phyloP scores from a whole-genome alignment of 805 yeast genomes.

The Wickerhamomyces canadensis region DNA sequence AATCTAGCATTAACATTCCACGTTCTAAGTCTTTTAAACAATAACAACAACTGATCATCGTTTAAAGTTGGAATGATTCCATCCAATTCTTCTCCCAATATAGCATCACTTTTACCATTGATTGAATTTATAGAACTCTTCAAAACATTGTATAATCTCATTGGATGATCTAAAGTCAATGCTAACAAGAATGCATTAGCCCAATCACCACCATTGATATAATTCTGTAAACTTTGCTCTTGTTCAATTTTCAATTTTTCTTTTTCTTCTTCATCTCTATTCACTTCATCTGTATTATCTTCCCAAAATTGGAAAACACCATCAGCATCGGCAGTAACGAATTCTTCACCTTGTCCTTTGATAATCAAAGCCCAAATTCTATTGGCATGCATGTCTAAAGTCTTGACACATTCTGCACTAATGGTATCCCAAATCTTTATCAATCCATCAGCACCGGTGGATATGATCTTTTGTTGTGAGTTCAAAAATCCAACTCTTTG shows the following conservation, averaged over 20 bases:
- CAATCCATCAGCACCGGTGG: constrained; percentile 90
- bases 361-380: constrained; percentile 88
- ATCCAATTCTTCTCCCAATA: constrained; percentile 50
- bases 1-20: constrained; percentile 92
- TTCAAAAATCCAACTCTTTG: constrained; percentile 73
- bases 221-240: constrained; percentile 82
- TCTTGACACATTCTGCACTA: constrained; percentile 72
- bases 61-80: constrained; percentile 50
- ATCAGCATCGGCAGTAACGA: constrained; percentile 91
- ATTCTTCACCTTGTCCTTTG: constrained; percentile 57
- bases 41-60: constrained; percentile 49
- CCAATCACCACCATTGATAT: constrained; percentile 72
- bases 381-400: constrained; percentile 90
- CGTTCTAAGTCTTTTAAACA: constrained; percentile 77
- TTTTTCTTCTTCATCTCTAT: constrained; percentile 43
- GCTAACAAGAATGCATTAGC: constrained; percentile 83
- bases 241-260: constrained; percentile 64
- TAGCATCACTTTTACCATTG: constrained; percentile 35
- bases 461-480: constrained; percentile 59
- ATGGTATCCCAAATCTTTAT: constrained; percentile 84
- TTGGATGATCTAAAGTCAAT: constrained; percentile 82
- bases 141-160: constrained; percentile 76
- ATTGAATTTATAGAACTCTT: constrained; percentile 47
- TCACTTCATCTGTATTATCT: constrained; percentile 76
- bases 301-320: constrained; percentile 87